Evolutionary conservation across 1,139 yeast species (phyloP).

Genomic region (Debaryomycetaceae sp.): DNA sequence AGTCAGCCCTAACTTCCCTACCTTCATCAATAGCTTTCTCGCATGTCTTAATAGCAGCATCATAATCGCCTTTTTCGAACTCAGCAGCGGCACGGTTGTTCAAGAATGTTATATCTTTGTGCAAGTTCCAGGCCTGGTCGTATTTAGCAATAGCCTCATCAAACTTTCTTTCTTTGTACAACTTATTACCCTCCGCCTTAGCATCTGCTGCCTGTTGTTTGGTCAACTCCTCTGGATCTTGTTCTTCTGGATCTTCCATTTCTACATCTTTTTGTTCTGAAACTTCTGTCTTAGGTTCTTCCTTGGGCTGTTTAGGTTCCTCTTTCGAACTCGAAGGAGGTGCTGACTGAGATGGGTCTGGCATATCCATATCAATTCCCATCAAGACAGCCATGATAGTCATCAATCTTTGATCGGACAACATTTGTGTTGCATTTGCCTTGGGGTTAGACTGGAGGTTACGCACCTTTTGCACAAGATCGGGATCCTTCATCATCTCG

Average conservation of each 20-base stretch:
- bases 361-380: slow-evolving; percentile 72
- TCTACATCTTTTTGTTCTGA: slow-evolving; percentile 35
- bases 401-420: slow-evolving; percentile 84
- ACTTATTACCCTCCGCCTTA: slow-evolving; percentile 81
- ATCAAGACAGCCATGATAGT: slow-evolving; percentile 80
- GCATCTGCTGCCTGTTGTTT: slow-evolving; percentile 68
- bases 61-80: slow-evolving; percentile 90
- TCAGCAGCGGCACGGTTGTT: slow-evolving; percentile 98
- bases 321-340: slow-evolving; percentile 4
- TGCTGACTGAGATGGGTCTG: slow-evolving; percentile 20
- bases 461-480: slow-evolving; percentile 67
- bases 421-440: slow-evolving; percentile 59
- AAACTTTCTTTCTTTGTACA: slow-evolving; percentile 83
- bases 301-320: slow-evolving; percentile 16
- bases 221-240: slow-evolving; percentile 16
- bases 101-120: slow-evolving; percentile 85
- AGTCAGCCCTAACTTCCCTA: slow-evolving; percentile 86
- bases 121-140: slow-evolving; percentile 79
- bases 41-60: slow-evolving; percentile 78
- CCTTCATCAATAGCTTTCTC: slow-evolving; percentile 83
- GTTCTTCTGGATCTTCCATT: slow-evolving; percentile 26
- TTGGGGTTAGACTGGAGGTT: slow-evolving; percentile 72
- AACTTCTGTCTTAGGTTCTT: slow-evolving; percentile 25
- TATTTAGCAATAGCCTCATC: slow-evolving; percentile 90
- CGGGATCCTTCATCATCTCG: slow-evolving; percentile 83